These are phyloP conservation scores for Mycena capillaripes DNA, from an alignment of 768 basidiomycete species.

Conservation along the genomic window DNA sequence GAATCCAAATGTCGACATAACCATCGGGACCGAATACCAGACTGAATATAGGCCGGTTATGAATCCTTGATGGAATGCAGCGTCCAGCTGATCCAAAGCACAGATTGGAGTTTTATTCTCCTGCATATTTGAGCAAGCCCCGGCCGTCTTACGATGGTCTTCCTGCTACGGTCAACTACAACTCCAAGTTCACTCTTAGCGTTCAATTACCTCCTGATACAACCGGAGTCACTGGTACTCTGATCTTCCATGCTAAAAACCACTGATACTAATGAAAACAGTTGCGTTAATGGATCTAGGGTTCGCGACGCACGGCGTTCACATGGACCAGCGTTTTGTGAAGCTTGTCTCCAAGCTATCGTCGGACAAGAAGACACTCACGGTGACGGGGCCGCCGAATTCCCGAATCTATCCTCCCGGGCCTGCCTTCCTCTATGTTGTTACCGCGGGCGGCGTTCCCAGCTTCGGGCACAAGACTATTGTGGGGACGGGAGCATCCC, in stretches of 20 bases:
- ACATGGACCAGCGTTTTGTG: constrained; percentile 33
- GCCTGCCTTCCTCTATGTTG: constrained; percentile 28
- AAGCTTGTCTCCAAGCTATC: constrained; percentile 19
- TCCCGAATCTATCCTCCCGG: constrained; percentile 31
- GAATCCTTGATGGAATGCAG: not conserved
- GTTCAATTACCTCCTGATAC: constrained; percentile 10
- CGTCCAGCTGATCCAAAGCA: not conserved
- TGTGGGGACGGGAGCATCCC: constrained; percentile 26
- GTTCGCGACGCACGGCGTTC: constrained; percentile 43
- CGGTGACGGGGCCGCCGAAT: constrained; percentile 27
- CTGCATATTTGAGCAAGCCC: constrained; percentile 16
- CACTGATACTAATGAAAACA: too few species aligned
- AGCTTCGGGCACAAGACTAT: constrained; percentile 28
- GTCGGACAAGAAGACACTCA: constrained; percentile 22
- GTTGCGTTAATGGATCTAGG: constrained; percentile 45
- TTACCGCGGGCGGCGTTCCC: constrained; percentile 27
- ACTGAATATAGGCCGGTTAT: constrained; percentile 24
- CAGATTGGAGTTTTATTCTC: constrained; percentile 38
- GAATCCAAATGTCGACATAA: constrained; percentile 56
- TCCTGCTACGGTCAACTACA: constrained; percentile 24
- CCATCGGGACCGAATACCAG: constrained; percentile 21
- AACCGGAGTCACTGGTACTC: not conserved
- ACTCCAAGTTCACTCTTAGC: constrained; percentile 18
- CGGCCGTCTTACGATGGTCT: constrained; percentile 24
- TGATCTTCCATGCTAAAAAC: too few species aligned